A percentile compares a stretch with the other conserved stretches of the same genome.
These are phyloP conservation scores for Ascochyta koolunga DNA, from an alignment of 2,329 filamentous ascomycete genomes.

Conservation along the genomic window DNA sequence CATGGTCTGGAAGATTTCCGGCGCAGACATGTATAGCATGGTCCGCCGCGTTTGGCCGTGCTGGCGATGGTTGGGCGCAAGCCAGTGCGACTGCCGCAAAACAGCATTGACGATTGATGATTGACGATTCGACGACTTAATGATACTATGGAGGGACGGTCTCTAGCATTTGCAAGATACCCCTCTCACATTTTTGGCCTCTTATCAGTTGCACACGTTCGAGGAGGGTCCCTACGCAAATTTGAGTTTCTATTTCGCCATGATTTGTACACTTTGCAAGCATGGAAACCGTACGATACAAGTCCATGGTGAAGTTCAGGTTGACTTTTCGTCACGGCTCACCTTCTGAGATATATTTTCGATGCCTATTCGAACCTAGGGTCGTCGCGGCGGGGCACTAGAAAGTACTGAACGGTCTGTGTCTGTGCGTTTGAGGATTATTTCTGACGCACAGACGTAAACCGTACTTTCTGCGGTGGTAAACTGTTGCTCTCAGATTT, in stretches of 20 bases:
- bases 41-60: constrained; percentile 9
- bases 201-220: constrained; percentile 2
- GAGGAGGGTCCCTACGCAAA: constrained; percentile 3
- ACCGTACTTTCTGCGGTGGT: neutral
- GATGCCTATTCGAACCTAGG: constrained; percentile 17
- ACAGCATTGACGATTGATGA: constrained; percentile 1
- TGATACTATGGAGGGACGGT: constrained; percentile 32
- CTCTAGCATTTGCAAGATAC: constrained; percentile 42
- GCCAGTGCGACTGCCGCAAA: constrained; percentile 9
- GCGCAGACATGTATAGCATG: neutral
- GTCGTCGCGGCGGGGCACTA: constrained; percentile 19
- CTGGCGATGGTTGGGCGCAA: neutral
- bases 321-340: constrained; percentile 8
- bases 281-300: neutral
- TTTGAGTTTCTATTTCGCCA: neutral
- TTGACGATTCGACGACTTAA: constrained; percentile 36
- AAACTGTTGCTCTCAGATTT: constrained; percentile 12
- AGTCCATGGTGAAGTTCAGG: neutral
- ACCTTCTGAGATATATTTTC: constrained; percentile 11
- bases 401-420: neutral
- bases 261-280: neutral
- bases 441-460: no score
- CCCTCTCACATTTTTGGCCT: constrained; percentile 28
- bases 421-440: no score
- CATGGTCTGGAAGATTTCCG: neutral